phyloP scores from a whole-genome alignment of 2,329 filamentous ascomycete genomes.

The Metarhizium robertsii region DNA sequence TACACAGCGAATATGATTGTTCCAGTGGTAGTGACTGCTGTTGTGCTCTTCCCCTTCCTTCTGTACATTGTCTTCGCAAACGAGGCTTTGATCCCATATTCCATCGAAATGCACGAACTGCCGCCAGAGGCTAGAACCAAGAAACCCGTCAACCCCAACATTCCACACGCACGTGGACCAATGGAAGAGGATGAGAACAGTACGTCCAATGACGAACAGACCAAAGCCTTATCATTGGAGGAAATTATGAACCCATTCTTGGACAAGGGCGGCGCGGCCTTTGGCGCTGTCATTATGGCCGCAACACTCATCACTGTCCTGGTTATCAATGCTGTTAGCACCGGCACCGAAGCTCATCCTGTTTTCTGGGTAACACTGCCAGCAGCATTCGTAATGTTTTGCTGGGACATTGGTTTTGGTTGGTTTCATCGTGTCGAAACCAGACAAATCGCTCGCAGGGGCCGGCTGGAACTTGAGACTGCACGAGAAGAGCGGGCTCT shows the following conservation, averaged over 20 bases:
- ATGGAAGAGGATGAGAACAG: conserved; percentile 40
- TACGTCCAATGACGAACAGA: conserved; percentile 36
- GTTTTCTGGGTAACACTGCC: conserved; percentile 64
- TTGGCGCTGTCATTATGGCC: conserved; percentile 58
- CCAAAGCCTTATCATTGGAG: conserved; percentile 51
- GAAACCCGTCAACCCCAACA: conserved; percentile 62
- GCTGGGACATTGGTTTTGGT: conserved; percentile 55
- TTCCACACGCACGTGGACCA: conserved; percentile 51
- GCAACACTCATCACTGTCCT: conserved; percentile 57
- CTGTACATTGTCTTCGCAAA: conserved; percentile 61
- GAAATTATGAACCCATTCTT: conserved; percentile 70
- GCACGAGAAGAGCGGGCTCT: conserved; percentile 10
- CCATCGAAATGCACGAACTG: conserved; percentile 60
- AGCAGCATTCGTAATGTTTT: conserved; percentile 58
- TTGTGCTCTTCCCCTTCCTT: conserved; percentile 60
- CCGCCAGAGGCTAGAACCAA: conserved; percentile 44
- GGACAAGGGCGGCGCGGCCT: conserved; percentile 54
- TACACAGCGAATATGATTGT: conserved; percentile 75
- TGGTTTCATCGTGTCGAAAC: conserved; percentile 56
- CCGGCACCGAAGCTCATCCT: conserved; percentile 38
- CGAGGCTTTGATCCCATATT: conserved; percentile 51
- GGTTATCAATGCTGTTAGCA: conserved; percentile 52
- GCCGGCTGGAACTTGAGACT: conserved; percentile 26
- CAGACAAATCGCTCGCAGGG: conserved; percentile 49
- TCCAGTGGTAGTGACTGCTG: conserved; percentile 56